Percentiles rank a stretch among this genome's conserved stretches.
These are phyloP conservation scores for Cercospora nicotianae DNA, from an alignment of 2,329 filamentous ascomycete species.

Conservation along the genomic window DNA sequence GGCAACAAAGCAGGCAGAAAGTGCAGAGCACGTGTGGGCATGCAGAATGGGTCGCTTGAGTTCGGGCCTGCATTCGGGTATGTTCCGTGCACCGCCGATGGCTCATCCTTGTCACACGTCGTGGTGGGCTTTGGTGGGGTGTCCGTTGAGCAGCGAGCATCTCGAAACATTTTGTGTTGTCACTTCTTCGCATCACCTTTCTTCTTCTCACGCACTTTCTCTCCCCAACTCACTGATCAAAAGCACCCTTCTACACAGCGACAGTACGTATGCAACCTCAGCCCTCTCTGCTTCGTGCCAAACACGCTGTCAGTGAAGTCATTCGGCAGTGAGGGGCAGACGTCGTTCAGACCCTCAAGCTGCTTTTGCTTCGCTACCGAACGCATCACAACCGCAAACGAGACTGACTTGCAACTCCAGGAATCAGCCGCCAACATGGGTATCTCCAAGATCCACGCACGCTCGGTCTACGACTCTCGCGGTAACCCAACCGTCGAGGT, in stretches of 20 bases:
- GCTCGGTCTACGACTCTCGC: constrained; percentile 96
- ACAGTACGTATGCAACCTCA: not conserved
- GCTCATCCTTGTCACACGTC: constrained; percentile 5
- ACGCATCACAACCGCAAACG: not conserved
- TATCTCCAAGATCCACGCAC: constrained; percentile 57
- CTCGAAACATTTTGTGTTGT: constrained; percentile 8
- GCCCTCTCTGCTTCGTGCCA: not conserved
- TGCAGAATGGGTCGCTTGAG: not conserved
- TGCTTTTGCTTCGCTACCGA: not conserved
- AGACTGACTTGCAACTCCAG: not conserved
- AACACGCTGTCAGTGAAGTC: not conserved
- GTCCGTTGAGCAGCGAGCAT: constrained; percentile 6
- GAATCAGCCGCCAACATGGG: constrained; percentile 64
- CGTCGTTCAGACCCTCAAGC: not conserved
- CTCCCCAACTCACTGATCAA: not conserved
- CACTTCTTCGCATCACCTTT: not conserved
- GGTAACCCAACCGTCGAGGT: constrained; percentile 98
- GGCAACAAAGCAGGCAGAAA: not conserved
- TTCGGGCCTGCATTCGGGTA: constrained; percentile 2
- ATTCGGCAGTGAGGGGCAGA: not conserved
- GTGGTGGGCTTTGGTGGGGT: constrained; percentile 1
- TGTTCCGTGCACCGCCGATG: constrained; percentile 6
- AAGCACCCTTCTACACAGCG: not conserved
- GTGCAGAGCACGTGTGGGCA: constrained; percentile 3
- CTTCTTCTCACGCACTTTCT: not conserved